Base-by-base conservation (phyloP, 768 basidiomycete genomes). In the Sporobolomyces roseus region DNA sequence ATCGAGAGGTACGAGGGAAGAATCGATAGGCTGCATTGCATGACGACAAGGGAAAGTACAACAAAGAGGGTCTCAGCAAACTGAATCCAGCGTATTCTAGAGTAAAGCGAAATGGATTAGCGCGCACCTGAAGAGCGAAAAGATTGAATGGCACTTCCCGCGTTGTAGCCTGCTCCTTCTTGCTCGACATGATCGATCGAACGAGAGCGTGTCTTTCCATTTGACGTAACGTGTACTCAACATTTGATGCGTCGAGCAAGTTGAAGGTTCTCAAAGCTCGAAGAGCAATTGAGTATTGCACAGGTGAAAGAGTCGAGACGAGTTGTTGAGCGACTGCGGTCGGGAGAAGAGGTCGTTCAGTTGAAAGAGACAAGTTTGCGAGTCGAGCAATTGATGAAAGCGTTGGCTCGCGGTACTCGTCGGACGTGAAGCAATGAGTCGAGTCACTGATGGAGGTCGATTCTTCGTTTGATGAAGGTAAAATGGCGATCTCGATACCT, bases 401-500 rank as follows among this genome's bases (percentile, higher is more conserved):
- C 4, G 51, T 25, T 5, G 71, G 61, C 33, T 73, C 71, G 14
- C 61, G 55, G 48, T 66, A 69, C n/a, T 25, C 32, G 52, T 69
- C 64, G 51, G 21, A 19, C 50, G 45, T 25, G 56, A 68, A 62
- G 25, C 4, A 19, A 36, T 29, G 19, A 13, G 17, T 21, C 35
- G 54, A 27, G 2, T 3, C 1, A n/a, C 36, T n/a, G 43, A 50
- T 8, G 59, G 45, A 46, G 45, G n/a, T n/a, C n/a, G n/a, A n/a
- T n/a, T n/a, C n/a, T n/a, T n/a, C 10, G 45, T 41, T 19, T 3
- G 49, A 19, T 32, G 48, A 8, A 5, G 60, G 10, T 35, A 68
- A 61, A 14, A 92, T 74, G 33, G 84, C 83, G 53, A 97, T 83
- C 78, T 99, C 96, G 41, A 96, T 81, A 23, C 94, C 94, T 64